Conservation (phyloP, 176 grass and related monocot genomes). For the Eragrostis curvula region DNA sequence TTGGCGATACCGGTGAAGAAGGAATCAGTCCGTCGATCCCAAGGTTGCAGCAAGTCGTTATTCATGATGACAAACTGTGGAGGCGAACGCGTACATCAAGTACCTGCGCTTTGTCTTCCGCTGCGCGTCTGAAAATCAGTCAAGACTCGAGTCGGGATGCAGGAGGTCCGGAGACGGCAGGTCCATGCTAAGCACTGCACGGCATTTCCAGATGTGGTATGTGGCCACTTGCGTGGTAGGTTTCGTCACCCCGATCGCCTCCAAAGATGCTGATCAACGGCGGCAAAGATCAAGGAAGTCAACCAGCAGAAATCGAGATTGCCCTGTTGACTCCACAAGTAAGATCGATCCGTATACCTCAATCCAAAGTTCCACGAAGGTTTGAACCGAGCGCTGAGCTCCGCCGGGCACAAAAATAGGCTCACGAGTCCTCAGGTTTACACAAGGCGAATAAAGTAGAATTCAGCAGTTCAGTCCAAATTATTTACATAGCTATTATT, state of each 20-base stretch:
- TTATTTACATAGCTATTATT: conserved; percentile 21
- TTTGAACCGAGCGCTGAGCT: no score
- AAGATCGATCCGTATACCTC: neutral
- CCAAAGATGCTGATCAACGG: neutral
- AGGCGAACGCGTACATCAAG: no score
- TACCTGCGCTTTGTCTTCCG: neutral
- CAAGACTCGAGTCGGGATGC: neutral
- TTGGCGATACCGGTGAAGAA: neutral
- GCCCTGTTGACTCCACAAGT: neutral
- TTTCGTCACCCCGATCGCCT: neutral
- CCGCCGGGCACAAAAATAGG: no score
- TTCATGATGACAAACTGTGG: neutral
- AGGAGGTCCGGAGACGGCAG: no score
- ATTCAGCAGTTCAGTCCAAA: neutral
- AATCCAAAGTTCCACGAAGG: no score
- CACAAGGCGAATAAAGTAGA: neutral
- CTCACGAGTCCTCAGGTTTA: no score
- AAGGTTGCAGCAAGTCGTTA: neutral
- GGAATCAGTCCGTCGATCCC: neutral
- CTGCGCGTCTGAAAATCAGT: neutral
- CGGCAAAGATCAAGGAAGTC: neutral
- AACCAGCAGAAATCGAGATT: neutral
- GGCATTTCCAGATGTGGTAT: neutral
- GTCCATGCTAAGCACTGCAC: no score
- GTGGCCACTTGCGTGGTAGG: neutral